Conservation (phyloP, 345 rosid genomes). For the Rubroshorea leprosula region DNA sequence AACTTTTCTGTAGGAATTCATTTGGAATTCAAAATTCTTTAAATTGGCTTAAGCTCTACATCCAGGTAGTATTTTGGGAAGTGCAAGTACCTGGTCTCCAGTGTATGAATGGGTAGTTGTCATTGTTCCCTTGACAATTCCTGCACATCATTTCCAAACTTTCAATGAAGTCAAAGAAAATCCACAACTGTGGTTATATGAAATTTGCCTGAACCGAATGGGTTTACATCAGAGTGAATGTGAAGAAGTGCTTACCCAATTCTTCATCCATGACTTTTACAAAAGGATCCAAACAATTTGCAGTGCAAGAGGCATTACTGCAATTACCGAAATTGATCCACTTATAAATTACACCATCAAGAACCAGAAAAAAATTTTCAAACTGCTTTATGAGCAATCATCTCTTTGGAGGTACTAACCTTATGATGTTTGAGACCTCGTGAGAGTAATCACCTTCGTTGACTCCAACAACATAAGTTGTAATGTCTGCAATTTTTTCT, state of each 20-base stretch:
- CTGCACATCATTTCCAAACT: conserved; percentile 29
- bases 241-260: conserved; percentile 61
- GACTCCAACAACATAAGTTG: conserved; percentile 92
- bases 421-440: conserved; percentile 74
- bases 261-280: conserved; percentile 88
- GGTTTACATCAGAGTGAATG: no score
- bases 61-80: no score
- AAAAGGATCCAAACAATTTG: conserved; percentile 94
- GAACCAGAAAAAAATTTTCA: not conserved
- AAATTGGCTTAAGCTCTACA: no score
- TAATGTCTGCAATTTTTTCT: conserved; percentile 96
- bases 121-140: conserved; percentile 98
- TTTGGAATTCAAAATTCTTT: no score
- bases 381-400: no score
- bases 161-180: no score
- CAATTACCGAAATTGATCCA: conserved; percentile 5
- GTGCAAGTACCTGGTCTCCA: conserved; percentile 94
- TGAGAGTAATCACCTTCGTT: conserved; percentile 77
- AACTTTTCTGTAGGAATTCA: no score
- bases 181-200: not conserved
- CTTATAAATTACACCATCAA: no score
- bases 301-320: conserved; percentile 99
- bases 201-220: no score
- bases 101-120: conserved; percentile 99
- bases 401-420: no score